phyloP scores from a whole-genome alignment of 2,329 filamentous ascomycete species.

The Fonsecaea nubica region DNA sequence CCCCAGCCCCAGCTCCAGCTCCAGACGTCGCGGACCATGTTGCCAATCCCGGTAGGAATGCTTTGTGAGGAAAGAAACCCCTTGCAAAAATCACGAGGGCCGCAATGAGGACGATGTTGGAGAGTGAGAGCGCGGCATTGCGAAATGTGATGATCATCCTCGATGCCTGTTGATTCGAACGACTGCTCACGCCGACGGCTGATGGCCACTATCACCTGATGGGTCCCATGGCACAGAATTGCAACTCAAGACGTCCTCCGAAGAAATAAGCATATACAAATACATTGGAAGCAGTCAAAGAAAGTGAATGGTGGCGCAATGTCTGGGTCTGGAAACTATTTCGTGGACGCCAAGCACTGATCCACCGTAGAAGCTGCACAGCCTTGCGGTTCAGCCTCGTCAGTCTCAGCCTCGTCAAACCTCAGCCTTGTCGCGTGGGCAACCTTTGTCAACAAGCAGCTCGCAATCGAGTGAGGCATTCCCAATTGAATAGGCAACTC shows the following conservation, averaged over 20 bases:
- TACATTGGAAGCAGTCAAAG: not conserved
- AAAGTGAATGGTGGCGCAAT: not conserved
- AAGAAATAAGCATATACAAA: not conserved
- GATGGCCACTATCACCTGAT: not conserved
- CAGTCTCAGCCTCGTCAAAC: not conserved
- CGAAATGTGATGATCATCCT: conserved; percentile 17
- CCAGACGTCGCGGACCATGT: conserved; percentile 54
- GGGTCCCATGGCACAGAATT: not conserved
- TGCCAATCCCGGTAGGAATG: conserved; percentile 84
- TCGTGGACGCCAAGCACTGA: not conserved
- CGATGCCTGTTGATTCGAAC: not conserved
- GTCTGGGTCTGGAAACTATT: not conserved
- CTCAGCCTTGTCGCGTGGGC: not conserved
- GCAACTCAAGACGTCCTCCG: not conserved
- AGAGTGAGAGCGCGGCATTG: conserved; percentile 20
- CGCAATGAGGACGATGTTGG: conserved; percentile 38
- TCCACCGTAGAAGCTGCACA: not conserved
- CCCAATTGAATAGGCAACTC: too few relatives aligned
- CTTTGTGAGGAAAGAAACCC: conserved; percentile 98
- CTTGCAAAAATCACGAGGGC: conserved; percentile 73
- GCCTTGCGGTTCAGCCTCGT: not conserved
- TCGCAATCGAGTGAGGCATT: not conserved
- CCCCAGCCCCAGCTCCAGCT: conserved; percentile 19
- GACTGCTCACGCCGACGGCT: not conserved
- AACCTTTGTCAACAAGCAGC: not conserved